phyloP scores from a whole-genome alignment of 1,284 basidiomycete species.

The Microbotryomycetes sp. region DNA sequence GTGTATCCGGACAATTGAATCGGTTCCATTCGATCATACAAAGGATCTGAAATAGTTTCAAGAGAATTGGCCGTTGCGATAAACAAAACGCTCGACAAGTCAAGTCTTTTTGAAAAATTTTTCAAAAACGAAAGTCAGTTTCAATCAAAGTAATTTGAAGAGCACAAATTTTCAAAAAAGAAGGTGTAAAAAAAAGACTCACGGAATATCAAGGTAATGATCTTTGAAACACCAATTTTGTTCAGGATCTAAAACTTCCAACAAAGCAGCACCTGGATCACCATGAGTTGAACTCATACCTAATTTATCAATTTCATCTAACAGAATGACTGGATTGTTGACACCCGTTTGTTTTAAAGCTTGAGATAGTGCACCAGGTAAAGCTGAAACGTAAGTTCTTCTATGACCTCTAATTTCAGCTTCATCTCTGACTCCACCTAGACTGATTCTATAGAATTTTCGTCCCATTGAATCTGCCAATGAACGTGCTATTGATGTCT shows the following conservation, averaged over 20 bases:
- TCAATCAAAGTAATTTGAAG: background rate
- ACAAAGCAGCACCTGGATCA: slow-evolving; percentile 45
- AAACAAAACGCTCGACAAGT: slow-evolving; percentile 42
- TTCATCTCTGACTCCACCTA: slow-evolving; percentile 47
- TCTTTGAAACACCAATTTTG: slow-evolving; percentile 46
- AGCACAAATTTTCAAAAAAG: slow-evolving; percentile 1
- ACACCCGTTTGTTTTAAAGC: slow-evolving; percentile 42
- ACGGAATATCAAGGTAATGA: slow-evolving; percentile 42
- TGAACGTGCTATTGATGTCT: slow-evolving; percentile 62
- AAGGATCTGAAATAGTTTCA: slow-evolving; percentile 44
- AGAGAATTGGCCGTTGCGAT: slow-evolving; percentile 47
- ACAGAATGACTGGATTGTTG: slow-evolving; percentile 45
- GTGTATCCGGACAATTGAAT: slow-evolving; percentile 46
- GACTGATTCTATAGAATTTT: slow-evolving; percentile 45
- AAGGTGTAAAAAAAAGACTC: slow-evolving; percentile 40
- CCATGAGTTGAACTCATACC: slow-evolving; percentile 42
- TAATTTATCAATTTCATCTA: slow-evolving; percentile 48
- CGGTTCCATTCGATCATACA: slow-evolving; percentile 46
- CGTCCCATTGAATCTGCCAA: slow-evolving; percentile 65
- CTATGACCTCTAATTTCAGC: slow-evolving; percentile 45
- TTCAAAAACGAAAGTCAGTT: background rate
- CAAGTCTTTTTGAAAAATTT: slow-evolving; percentile 16
- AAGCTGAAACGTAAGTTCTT: slow-evolving; percentile 38
- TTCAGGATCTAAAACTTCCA: slow-evolving; percentile 46
- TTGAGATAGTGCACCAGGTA: slow-evolving; percentile 59